Evolutionary conservation across 495 filamentous ascomycete species (phyloP), one percentile per base, ranked within the genome.

Genomic region (Trichocladium uniseriatum): DNA sequence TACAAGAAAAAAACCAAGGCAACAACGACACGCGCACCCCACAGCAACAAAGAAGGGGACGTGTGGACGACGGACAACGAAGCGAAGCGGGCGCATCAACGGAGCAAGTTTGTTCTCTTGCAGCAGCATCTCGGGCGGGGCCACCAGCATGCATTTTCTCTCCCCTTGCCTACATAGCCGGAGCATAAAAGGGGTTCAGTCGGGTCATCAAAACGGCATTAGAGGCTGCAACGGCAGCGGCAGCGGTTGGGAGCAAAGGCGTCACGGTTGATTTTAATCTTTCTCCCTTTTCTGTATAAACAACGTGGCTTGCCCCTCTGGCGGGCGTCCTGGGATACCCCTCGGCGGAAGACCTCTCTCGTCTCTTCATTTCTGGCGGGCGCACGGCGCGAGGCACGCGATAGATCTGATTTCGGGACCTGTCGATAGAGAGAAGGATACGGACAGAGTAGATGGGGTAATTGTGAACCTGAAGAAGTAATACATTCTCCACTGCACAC

Each of bases 171-270:
- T 15, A 28, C n/a, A n/a, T n/a, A 18, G 22, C 16, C 19, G 52
- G 43, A 27, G 34, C 38, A 45, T 28, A 45, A 51, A 53, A 48
- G 27, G 24, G 38, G n/a, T n/a, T n/a, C n/a, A 44, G 37, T 1
- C 36, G 28, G 35, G 38, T 51, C 54, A 57, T 51, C 41, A 51
- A 51, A 51, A 56, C 43, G 45, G 45, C 20, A 37, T n/a, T 36
- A 31, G 21, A 15, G 34, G 36, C 8, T 29, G 42, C 41, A 36
- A 37, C 34, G 24, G 45, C 19, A 34, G 9, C 14, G 35, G 34
- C 32, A 20, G 16, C 24, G 29, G 24, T 38, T 6, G 45, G n/a
- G 27, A 43, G 45, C 51, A 43, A 38, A 28, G 44, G 51, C 38
- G 44, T 53, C 43, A 52, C 48, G 49, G 52, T 54, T 45, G 40